Evolutionary conservation across 345 rosid genomes (phyloP).

Genomic region (Hypericum perforatum): DNA sequence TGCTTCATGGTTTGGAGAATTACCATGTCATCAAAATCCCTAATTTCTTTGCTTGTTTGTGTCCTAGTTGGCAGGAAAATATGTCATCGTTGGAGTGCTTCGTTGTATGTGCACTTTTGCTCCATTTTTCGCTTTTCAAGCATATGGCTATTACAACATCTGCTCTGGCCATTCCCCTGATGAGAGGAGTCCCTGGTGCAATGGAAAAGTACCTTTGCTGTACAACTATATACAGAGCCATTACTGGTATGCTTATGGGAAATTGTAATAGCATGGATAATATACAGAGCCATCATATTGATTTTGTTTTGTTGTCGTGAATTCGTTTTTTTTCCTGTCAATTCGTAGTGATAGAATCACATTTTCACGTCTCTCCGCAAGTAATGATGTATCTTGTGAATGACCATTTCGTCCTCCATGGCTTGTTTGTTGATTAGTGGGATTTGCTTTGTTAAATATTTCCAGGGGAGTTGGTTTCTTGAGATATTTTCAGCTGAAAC

Average conservation of each 20-base stretch:
- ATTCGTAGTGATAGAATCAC: too few relatives aligned
- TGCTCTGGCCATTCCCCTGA: constrained; percentile 49
- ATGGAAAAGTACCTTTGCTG: constrained; percentile 54
- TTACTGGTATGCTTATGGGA: constrained; percentile 53
- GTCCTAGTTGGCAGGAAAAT: constrained; percentile 48
- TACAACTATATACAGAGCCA: constrained; percentile 81
- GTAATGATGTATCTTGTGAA: too few relatives aligned
- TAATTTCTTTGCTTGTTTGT: constrained; percentile 12
- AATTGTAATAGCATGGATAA: constrained; percentile 1
- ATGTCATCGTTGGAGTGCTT: constrained; percentile 48
- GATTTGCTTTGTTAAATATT: constrained; percentile 4
- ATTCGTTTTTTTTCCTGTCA: too few relatives aligned
- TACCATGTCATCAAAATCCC: not conserved
- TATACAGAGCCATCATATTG: not conserved
- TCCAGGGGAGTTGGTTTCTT: constrained; percentile 91
- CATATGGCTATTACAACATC: constrained; percentile 61
- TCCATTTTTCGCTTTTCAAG: constrained; percentile 81
- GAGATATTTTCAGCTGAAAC: constrained; percentile 70
- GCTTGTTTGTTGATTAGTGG: constrained; percentile 1
- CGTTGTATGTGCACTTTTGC: constrained; percentile 45
- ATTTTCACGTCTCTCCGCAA: too few relatives aligned
- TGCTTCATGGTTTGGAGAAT: not conserved
- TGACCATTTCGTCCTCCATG: too few relatives aligned
- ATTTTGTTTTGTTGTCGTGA: not conserved
- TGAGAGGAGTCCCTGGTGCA: constrained; percentile 82